Base-by-base conservation (phyloP, 495 filamentous ascomycete genomes). In the Penicillium fimorum region DNA sequence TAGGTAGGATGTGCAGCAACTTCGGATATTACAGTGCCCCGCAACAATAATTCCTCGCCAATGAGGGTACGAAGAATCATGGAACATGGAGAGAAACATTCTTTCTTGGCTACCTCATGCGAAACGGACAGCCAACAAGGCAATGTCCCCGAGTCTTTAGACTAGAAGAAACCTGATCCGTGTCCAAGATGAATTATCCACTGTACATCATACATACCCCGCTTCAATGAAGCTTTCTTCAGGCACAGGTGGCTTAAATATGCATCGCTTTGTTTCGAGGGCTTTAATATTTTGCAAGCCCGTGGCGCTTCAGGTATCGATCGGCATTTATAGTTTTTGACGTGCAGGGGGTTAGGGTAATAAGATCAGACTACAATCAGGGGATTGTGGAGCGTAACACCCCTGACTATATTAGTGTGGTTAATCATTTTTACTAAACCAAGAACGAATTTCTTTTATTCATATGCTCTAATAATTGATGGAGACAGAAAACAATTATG, bases 281-380 rank as follows among this genome's bases (percentile, higher is more conserved):
- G 17, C 33, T 15, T 17, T 24, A 5, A 17, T 18, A 29, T 25
- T 27, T 27, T 20, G 45, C 18, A 30, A 32, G 22, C 57, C 63
- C 63, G 61, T 64, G 61, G 50, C 53, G 53, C 44, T 64, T 66
- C 52, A 22, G 58, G 63, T 41, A 66, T 64, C 37, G 63, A 66
- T 66, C 63, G 52, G 50, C 63, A 30, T 45, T 52, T 12, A 15
- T 37, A 49, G 8, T 13, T 32, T 40, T 24, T 41, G 33, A 41
- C 9, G 5, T 29, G 35, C 49, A 51, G 22, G 49, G 22, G 49
- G 22, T 13, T 27, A 38, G 22, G 7, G 32, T 11, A 25, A 6
- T 44, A 11, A 22, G 9, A 35, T 15, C 33, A 35, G 5, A 15
- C 33, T 15, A 27, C 3, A 2, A 27, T 4, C 25, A 29, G 44